Evolutionary conservation across 208 protist species (phyloP).

Genomic region (Acanthamoeba healyi): DNA sequence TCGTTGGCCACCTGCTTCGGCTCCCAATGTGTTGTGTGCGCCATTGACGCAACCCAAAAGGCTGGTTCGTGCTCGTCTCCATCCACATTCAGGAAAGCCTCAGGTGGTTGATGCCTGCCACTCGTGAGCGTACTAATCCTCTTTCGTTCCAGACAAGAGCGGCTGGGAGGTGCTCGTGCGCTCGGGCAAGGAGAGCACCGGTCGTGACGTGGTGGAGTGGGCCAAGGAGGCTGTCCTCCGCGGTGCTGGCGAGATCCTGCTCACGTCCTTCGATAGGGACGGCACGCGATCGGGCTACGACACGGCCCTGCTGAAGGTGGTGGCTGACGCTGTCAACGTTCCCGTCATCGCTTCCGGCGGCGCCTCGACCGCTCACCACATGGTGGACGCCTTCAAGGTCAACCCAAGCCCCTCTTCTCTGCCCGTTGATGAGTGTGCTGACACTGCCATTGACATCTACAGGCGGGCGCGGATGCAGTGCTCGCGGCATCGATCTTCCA

Average conservation of each 20-base stretch:
- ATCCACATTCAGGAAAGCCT: too few species aligned
- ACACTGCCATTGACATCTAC: constrained; percentile 7
- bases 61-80: background rate
- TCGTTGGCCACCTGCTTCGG: constrained; percentile 71
- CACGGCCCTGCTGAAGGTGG: constrained; percentile 71
- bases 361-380: constrained; percentile 62
- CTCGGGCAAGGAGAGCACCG: constrained; percentile 76
- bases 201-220: constrained; percentile 76
- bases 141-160: constrained; percentile 25
- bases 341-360: constrained; percentile 79
- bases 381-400: constrained; percentile 69
- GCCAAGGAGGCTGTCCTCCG: constrained; percentile 69
- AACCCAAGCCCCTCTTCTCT: background rate
- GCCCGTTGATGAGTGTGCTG: background rate
- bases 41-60: constrained; percentile 76
- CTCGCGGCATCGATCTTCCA: constrained; percentile 83
- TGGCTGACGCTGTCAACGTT: constrained; percentile 74
- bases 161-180: constrained; percentile 76
- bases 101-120: too few species aligned
- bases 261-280: constrained; percentile 78
- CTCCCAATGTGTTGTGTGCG: constrained; percentile 75
- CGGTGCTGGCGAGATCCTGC: constrained; percentile 80
- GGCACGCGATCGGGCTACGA: constrained; percentile 77
- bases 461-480: constrained; percentile 79
- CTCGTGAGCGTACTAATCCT: background rate